Conservation (phyloP, 371 early-diverging fungal genomes). For the Rhizopus microsporus region DNA sequence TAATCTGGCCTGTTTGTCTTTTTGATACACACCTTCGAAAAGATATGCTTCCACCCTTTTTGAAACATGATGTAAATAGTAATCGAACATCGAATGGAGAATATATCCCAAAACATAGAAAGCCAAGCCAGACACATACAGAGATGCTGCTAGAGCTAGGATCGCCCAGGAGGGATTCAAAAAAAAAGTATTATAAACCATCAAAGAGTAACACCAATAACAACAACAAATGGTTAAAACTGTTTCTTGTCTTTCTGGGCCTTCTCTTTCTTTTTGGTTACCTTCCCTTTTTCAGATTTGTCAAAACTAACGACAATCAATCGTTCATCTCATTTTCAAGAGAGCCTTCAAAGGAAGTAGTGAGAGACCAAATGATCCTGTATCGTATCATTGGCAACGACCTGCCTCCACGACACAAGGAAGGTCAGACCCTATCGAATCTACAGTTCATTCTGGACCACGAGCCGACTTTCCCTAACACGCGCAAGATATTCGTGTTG, state of each 20-base stretch:
- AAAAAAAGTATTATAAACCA: no score
- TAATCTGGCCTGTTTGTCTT: neutral
- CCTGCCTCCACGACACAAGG: conserved; percentile 69
- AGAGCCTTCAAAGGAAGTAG: neutral
- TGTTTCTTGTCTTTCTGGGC: conserved; percentile 12
- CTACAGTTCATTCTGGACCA: conserved; percentile 69
- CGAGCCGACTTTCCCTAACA: conserved; percentile 63
- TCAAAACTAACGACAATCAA: conserved; percentile 12
- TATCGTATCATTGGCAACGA: conserved; percentile 77
- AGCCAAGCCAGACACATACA: conserved; percentile 17
- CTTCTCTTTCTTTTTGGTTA: conserved; percentile 26
- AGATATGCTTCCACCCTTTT: conserved; percentile 29
- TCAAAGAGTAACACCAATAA: neutral
- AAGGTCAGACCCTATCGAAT: conserved; percentile 68
- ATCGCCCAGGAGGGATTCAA: no score
- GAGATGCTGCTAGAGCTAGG: neutral
- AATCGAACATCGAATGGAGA: conserved; percentile 14
- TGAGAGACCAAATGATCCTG: conserved; percentile 55
- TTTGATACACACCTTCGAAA: neutral
- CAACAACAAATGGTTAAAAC: conserved; percentile 21
- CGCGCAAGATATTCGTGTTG: conserved; percentile 65
- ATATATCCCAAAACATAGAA: conserved; percentile 21
- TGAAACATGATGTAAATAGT: conserved; percentile 27
- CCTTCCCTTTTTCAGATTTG: conserved; percentile 13
- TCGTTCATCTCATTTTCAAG: neutral